These are phyloP conservation scores for Eutrema yunnanense DNA, from an alignment of 345 rosid species.

Conservation along the genomic window DNA sequence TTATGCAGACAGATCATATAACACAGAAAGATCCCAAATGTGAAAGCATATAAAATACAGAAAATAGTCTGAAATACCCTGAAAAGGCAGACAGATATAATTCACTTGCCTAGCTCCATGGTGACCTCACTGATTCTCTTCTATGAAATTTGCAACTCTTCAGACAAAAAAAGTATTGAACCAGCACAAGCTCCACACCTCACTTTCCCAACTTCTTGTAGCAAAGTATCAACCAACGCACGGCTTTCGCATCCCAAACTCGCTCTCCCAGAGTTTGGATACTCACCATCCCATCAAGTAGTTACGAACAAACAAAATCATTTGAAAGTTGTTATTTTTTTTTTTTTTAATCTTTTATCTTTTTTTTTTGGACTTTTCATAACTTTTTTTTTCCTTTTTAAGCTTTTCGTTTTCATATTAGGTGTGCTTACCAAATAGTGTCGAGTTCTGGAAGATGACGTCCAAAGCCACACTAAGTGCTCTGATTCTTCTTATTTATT, in stretches of 20 bases:
- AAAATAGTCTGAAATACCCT: not conserved
- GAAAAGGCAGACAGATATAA: not conserved
- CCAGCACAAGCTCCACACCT: not conserved
- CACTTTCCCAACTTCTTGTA: not conserved
- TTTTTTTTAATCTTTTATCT: not conserved
- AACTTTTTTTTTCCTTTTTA: not conserved
- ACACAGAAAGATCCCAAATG: not conserved
- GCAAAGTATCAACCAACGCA: not conserved
- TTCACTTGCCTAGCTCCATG: not conserved
- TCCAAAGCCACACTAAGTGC: constrained; percentile 3
- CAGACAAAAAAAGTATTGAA: not conserved
- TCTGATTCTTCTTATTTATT: constrained; percentile 11
- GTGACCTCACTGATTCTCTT: constrained; percentile 4
- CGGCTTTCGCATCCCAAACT: not conserved
- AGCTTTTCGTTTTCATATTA: not conserved
- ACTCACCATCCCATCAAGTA: constrained; percentile 16
- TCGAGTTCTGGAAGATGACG: constrained; percentile 10
- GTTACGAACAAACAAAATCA: not conserved
- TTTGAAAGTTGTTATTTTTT: not conserved
- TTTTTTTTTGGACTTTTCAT: not conserved
- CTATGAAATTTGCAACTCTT: not conserved
- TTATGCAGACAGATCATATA: not conserved
- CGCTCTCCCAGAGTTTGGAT: not conserved
- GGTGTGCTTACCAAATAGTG: constrained; percentile 16
- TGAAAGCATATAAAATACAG: not conserved